Base-by-base conservation (phyloP, 306 rosid species). In the Pterocarpus santalinus region DNA sequence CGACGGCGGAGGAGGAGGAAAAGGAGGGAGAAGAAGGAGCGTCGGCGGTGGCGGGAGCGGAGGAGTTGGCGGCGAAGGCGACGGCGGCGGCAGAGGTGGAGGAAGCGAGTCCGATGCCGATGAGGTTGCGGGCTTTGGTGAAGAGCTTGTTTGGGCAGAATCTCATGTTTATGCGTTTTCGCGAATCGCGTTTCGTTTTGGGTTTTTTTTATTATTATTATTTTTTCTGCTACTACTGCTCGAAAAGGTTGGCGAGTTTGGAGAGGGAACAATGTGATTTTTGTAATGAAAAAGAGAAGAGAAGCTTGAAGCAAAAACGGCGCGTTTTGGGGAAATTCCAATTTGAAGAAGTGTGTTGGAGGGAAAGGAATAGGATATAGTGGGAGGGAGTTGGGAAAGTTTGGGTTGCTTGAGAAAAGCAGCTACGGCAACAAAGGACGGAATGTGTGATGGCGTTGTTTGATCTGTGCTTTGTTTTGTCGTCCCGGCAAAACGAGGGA, bases 121-220 rank as follows among this genome's bases (percentile, higher is more conserved):
- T 33, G 71, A 88, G 66, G 77, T 46, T 80, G 51, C 90, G 85
- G 10, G 83, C 84, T 82, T 79, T 86, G 56, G 64, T 57, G 38
- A 91, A 65, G 75, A 69, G 81, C 10, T 64, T 80, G 53, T 35
- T 67, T 72, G 83, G 32, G 72, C 69, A 80, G 15, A 4, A 38
- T 14, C 68, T 56, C 90, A 87, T 87, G 79, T 75, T 55, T 55
- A n/a, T 16, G 16, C 58, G 5, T 52, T 52, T 52, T 67, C 14
- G 35, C 36, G 47, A 32, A 60, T 30, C 11, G 33, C 53, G 38
- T 60, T 60, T 60, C 65, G 17, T 15, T 64, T 64, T 33, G 8
- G 22, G 41, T 33, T 4, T 33, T 8, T 11, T 63, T 1, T 13
- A 3, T 13, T 52, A 12, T 52, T 12, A 3, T 22, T 53, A 14